Evolutionary conservation across 2,329 filamentous ascomycete species (phyloP).

Genomic region (Penicillium sp.): DNA sequence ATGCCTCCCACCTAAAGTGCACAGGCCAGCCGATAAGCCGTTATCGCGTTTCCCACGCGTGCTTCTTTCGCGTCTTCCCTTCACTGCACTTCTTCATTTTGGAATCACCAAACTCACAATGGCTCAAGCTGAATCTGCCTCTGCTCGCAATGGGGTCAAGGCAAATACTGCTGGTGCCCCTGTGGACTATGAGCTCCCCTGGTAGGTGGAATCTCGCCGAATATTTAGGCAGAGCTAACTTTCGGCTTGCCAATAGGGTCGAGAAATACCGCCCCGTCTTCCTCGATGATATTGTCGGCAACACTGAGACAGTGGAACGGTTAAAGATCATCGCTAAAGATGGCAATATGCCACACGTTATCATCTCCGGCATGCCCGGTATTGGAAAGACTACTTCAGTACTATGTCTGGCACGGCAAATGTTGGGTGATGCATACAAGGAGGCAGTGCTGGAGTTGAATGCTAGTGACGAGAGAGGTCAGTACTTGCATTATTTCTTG

Average conservation of each 20-base stretch:
- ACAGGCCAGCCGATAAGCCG: slow-evolving; percentile 19
- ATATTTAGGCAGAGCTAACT: slow-evolving; percentile 12
- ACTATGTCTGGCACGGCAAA: slow-evolving; percentile 83
- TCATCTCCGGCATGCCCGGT: slow-evolving; percentile 98
- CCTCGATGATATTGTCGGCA: slow-evolving; percentile 94
- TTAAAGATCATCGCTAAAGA: slow-evolving; percentile 98
- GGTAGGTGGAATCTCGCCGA: slow-evolving; percentile 31
- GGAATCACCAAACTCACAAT: slow-evolving; percentile 25
- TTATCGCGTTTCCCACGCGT: slow-evolving; percentile 30
- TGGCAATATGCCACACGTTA: slow-evolving; percentile 98
- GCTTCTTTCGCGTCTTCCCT: slow-evolving; percentile 29
- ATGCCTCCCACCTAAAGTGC: neutral
- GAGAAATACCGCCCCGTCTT: slow-evolving; percentile 96
- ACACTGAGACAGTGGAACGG: slow-evolving; percentile 94
- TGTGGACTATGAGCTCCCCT: slow-evolving; percentile 50
- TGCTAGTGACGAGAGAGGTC: slow-evolving; percentile 88
- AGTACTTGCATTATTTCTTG: neutral
- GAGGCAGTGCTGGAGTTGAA: slow-evolving; percentile 96
- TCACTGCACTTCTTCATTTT: slow-evolving; percentile 3
- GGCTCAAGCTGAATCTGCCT: slow-evolving; percentile 49
- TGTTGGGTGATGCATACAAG: slow-evolving; percentile 91
- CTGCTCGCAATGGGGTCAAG: slow-evolving; percentile 43
- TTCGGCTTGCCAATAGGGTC: slow-evolving; percentile 62
- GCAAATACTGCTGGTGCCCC: slow-evolving; percentile 41
- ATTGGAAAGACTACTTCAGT: slow-evolving; percentile 98